A percentile compares a stretch with the other conserved stretches of the same genome.
These are phyloP conservation scores for Coemansia sp. DNA, from an alignment of 371 early-diverging fungal species.

Conservation along the genomic window DNA sequence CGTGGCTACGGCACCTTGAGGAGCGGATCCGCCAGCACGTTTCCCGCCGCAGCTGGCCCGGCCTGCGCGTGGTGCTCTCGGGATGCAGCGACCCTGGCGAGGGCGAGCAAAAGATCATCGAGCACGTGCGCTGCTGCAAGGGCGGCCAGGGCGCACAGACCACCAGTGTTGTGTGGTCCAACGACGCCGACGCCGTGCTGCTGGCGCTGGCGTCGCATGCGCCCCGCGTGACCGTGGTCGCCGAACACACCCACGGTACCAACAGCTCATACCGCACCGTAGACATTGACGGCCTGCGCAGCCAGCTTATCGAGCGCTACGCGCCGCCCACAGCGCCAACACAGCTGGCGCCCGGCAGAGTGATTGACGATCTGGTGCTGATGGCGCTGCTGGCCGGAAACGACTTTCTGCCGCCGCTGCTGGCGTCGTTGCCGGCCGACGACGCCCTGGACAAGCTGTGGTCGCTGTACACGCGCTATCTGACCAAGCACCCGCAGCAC, in stretches of 20 bases:
- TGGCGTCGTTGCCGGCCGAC: background rate
- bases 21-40: background rate
- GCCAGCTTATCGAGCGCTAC: conserved; percentile 10
- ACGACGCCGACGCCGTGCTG: conserved; percentile 35
- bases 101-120: conserved; percentile 46
- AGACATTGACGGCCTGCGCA: conserved; percentile 23
- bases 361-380: conserved; percentile 39
- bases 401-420: conserved; percentile 33
- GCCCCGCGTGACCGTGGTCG: conserved; percentile 18
- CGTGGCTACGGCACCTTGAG: conserved; percentile 36
- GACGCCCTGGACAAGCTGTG: conserved; percentile 23
- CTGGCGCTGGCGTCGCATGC: conserved; percentile 29
- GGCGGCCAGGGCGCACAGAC: background rate
- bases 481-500: background rate
- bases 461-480: conserved; percentile 8
- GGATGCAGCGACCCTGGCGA: conserved; percentile 39
- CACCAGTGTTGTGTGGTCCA: conserved; percentile 29
- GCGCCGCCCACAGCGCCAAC: background rate
- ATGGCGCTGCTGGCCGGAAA: conserved; percentile 38
- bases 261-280: conserved; percentile 3
- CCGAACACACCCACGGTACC: conserved; percentile 1
- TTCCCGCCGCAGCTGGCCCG: conserved; percentile 6
- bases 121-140: conserved; percentile 12
- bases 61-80: conserved; percentile 30
- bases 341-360: background rate